Base-by-base conservation (phyloP, 2,329 filamentous ascomycete species). In the Fusarium sp. region DNA sequence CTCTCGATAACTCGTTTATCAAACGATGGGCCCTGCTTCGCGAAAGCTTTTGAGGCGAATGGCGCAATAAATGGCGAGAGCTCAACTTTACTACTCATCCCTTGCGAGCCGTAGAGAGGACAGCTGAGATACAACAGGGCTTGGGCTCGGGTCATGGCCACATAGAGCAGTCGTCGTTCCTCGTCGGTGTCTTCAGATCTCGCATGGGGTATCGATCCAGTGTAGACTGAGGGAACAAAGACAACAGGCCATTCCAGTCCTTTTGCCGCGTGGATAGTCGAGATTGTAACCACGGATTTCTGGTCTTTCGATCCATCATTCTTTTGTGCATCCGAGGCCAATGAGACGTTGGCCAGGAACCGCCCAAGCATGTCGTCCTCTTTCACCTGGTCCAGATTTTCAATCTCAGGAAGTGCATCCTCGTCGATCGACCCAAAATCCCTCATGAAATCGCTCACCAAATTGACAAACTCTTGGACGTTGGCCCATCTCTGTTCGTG, bases 241-340 rank as follows among this genome's bases (percentile, higher is more conserved):
- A 98, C 94, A 2, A 98, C 88, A 0, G 96, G 96, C 96, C 96
- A 99, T 81, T 99, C 96, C 1, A 99, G 87, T 4, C 96, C 96
- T 82, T 99, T 99, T 4, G 96, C 94, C 0, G 95, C 95, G 80
- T 99, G 96, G 12, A 99, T 98, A 0, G 96, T 99, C 7, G 95
- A 98, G 27, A 99, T 94, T 0, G 95, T 98, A 22, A 98, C 90
- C 75, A 93, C 87, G 2, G 89, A 85, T 31, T 86, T 88, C 31
- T 85, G 85, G 61, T 89, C 87, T 24, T 87, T 85, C 3, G 88
- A 86, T 4, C 89, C 86, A 11, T 90, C 87, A 27, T 91, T 88
- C 20, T 89, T 90, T 75, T 94, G 92, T 0, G 92, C 89, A 71
- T 97, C 94, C 0, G 94, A 92, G 4, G 94, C 93, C n/a, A 99